Percentiles rank a stretch among this genome's conserved stretches.
These are phyloP conservation scores for Aureobasidium sp. DNA, from an alignment of 2,329 filamentous ascomycete genomes.

Conservation along the genomic window DNA sequence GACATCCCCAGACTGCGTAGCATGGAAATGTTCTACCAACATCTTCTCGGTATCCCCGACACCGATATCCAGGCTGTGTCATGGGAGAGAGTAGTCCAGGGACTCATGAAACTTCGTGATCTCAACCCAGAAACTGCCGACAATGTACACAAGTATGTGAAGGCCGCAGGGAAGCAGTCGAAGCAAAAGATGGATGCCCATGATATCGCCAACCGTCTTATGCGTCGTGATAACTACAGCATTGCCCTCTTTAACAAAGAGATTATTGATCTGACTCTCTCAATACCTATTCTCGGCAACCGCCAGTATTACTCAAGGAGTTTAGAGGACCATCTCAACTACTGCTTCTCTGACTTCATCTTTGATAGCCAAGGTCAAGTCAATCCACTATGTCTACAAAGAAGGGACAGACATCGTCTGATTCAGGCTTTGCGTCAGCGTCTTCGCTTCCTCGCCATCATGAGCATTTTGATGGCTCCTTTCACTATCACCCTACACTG, in stretches of 20 bases:
- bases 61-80: constrained; percentile 89
- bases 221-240: constrained; percentile 94
- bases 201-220: constrained; percentile 91
- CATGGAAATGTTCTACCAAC: constrained; percentile 77
- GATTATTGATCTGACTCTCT: constrained; percentile 75
- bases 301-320: constrained; percentile 82
- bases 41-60: constrained; percentile 74
- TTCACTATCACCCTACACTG: constrained; percentile 81
- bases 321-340: constrained; percentile 83
- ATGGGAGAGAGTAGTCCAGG: constrained; percentile 83
- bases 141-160: constrained; percentile 10
- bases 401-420: constrained; percentile 68
- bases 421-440: constrained; percentile 70
- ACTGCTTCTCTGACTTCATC: constrained; percentile 85
- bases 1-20: constrained; percentile 65
- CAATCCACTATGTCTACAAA: constrained; percentile 74
- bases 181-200: constrained; percentile 93
- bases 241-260: constrained; percentile 98
- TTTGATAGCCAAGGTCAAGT: constrained; percentile 88
- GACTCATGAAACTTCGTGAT: constrained; percentile 76
- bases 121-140: constrained; percentile 67
- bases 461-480: constrained; percentile 80
- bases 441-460: constrained; percentile 72
- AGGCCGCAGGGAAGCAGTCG: constrained; percentile 48
- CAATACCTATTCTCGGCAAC: constrained; percentile 71